Conservation (phyloP, 352 stramenopile genomes). For the Phytopythium vexans region DNA sequence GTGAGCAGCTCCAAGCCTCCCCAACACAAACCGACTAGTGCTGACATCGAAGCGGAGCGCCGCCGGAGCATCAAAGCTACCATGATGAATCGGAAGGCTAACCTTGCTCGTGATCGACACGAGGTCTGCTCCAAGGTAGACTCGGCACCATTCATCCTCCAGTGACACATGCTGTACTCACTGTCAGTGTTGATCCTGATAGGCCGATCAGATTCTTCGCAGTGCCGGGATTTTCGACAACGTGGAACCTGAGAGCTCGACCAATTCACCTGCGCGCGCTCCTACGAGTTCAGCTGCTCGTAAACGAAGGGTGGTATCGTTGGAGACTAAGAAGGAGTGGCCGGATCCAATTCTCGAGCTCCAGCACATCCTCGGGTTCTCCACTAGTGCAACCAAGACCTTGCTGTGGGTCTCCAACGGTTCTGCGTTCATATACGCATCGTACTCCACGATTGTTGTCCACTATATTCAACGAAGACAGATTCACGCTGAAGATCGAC, state of each 20-base stretch:
- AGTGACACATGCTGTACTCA: neutral
- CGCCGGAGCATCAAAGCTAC: neutral
- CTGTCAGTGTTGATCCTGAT: neutral
- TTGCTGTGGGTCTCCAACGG: slow-evolving; percentile 49
- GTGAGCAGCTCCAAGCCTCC: neutral
- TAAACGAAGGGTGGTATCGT: slow-evolving; percentile 14
- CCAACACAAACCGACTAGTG: no score
- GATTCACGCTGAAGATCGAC: no score
- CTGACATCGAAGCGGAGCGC: neutral
- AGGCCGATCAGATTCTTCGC: slow-evolving; percentile 49
- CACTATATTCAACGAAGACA: slow-evolving; percentile 23
- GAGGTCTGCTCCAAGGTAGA: slow-evolving; percentile 30
- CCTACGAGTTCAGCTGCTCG: neutral
- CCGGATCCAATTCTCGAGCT: slow-evolving; percentile 65
- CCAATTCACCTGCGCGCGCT: neutral
- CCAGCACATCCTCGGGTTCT: slow-evolving; percentile 59
- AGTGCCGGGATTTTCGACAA: slow-evolving; percentile 30
- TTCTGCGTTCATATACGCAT: slow-evolving; percentile 55
- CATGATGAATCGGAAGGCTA: slow-evolving; percentile 15
- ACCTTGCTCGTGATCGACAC: slow-evolving; percentile 31
- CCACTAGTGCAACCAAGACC: slow-evolving; percentile 33
- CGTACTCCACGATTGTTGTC: slow-evolving; percentile 60
- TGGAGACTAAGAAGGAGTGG: slow-evolving; percentile 44
- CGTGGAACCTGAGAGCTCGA: neutral
- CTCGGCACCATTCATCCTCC: neutral